A percentile compares a stretch with the other conserved stretches of the same genome.
These are phyloP conservation scores for Trypanosoma caninum DNA, from an alignment of 208 protist genomes.

Conservation along the genomic window DNA sequence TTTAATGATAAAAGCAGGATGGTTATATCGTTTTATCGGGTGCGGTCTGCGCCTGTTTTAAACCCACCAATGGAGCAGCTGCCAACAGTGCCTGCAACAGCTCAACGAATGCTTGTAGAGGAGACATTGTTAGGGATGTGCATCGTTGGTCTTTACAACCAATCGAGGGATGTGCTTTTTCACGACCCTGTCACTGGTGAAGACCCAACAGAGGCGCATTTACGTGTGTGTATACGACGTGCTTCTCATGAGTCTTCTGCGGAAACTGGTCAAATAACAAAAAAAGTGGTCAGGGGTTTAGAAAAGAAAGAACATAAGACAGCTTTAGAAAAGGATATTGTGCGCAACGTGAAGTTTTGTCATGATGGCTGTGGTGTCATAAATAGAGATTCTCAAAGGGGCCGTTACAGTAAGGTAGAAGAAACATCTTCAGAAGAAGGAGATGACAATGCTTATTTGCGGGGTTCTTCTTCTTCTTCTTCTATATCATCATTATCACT, in stretches of 20 bases:
- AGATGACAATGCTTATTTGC: background rate
- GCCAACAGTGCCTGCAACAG: slow-evolving; percentile 20
- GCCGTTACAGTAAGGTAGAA: background rate
- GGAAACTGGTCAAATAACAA: no score
- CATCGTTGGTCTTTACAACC: slow-evolving; percentile 66
- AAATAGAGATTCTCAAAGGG: no score
- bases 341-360: no score
- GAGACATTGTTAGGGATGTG: slow-evolving; percentile 76
- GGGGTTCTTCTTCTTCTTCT: slow-evolving; percentile 10
- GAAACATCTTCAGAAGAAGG: background rate
- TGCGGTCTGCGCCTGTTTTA: slow-evolving; percentile 36
- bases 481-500: background rate
- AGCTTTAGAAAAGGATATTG: no score
- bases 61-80: slow-evolving; percentile 26
- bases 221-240: slow-evolving; percentile 10
- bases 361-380: no score
- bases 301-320: no score
- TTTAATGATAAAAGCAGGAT: slow-evolving; percentile 68
- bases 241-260: no score
- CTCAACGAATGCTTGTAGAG: slow-evolving; percentile 48
- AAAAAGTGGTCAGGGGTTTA: no score
- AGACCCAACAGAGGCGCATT: slow-evolving; percentile 23
- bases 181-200: slow-evolving; percentile 55
- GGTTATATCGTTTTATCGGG: slow-evolving; percentile 76
- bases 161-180: slow-evolving; percentile 62